phyloP scores from a whole-genome alignment of 176 grass and related monocot genomes.

The Zizania latifolia region DNA sequence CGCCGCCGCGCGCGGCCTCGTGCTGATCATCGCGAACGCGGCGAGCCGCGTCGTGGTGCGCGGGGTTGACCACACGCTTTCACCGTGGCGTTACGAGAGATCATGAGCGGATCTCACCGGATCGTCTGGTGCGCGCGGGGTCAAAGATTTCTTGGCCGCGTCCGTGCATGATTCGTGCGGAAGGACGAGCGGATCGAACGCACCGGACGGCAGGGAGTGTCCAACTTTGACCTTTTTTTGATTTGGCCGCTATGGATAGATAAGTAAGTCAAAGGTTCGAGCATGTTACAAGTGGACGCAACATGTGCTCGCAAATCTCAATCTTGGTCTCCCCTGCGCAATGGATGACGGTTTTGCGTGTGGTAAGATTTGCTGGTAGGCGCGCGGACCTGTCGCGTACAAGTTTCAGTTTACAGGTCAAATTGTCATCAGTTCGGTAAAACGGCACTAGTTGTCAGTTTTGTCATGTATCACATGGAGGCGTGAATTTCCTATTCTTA shows the following conservation, averaged over 20 bases:
- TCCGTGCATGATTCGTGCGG: conserved; percentile 4
- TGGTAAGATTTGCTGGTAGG: not conserved
- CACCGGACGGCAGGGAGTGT: not conserved
- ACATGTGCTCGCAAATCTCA: not conserved
- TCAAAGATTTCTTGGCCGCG: conserved; percentile 3
- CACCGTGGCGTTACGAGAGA: not conserved
- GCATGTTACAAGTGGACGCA: not conserved
- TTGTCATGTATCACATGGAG: too few species aligned
- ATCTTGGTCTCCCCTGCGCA: not conserved
- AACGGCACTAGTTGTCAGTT: not conserved
- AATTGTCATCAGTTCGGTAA: not conserved
- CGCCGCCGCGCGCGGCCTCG: too few species aligned
- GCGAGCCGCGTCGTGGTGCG: too few species aligned
- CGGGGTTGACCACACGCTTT: too few species aligned
- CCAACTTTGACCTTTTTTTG: not conserved
- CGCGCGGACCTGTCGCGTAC: not conserved
- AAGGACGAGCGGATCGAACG: not conserved
- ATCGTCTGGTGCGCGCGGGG: not conserved
- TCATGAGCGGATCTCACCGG: not conserved
- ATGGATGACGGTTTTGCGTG: not conserved
- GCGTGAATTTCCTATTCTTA: too few species aligned
- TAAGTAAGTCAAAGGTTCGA: not conserved
- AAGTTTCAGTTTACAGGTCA: not conserved
- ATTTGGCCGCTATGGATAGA: not conserved
- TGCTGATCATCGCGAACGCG: too few species aligned